Conservation (phyloP, 257 asterid genomes). For the Marsdenia floribunda region DNA sequence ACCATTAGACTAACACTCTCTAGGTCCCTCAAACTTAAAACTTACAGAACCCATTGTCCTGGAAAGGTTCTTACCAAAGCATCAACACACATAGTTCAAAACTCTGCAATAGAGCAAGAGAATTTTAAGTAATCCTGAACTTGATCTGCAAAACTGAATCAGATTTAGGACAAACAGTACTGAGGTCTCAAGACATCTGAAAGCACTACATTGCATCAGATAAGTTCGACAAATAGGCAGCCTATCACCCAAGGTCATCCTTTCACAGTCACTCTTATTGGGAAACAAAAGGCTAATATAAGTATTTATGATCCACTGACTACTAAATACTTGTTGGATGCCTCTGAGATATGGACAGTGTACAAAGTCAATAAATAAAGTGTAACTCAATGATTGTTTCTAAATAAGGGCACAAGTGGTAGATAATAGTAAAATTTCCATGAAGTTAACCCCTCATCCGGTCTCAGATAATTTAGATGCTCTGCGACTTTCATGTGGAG, state of each 20-base stretch:
- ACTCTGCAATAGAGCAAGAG: neutral
- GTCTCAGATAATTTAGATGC: neutral
- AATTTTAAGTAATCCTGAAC: neutral
- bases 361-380: neutral
- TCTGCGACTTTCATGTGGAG: neutral
- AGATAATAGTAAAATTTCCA: neutral
- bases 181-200: neutral
- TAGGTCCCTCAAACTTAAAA: neutral
- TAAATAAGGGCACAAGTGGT: neutral
- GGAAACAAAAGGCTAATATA: neutral
- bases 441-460: neutral
- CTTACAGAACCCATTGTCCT: neutral
- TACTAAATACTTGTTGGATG: neutral
- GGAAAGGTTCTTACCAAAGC: neutral
- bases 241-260: neutral
- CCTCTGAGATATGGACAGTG: neutral
- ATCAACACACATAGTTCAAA: neutral
- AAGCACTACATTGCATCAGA: neutral
- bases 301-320: neutral
- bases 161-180: neutral
- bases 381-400: neutral
- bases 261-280: neutral
- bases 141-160: neutral
- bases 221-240: neutral
- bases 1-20: neutral